Percentiles rank a stretch among this genome's conserved stretches.
These are phyloP conservation scores for Gynandropsis gynandra DNA, from an alignment of 345 rosid genomes.

Conservation along the genomic window DNA sequence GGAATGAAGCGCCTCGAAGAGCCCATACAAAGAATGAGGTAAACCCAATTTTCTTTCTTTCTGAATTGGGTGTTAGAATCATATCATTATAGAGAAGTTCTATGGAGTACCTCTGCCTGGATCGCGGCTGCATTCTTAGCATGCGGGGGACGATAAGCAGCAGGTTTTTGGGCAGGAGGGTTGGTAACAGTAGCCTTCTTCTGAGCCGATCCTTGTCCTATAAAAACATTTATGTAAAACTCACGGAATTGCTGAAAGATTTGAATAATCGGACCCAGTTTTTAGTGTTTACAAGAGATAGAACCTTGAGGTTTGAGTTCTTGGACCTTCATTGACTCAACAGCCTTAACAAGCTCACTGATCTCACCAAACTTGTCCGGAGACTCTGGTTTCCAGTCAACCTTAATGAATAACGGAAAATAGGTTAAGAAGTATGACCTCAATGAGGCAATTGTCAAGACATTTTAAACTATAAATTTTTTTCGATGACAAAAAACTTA, in stretches of 20 bases:
- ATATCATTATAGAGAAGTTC: background rate
- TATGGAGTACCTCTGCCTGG: constrained; percentile 74
- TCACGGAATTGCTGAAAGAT: constrained; percentile 5
- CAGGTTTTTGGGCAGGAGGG: constrained; percentile 58
- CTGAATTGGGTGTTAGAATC: background rate
- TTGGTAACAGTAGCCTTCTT: constrained; percentile 35
- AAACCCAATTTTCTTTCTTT: background rate
- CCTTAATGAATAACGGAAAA: constrained; percentile 31
- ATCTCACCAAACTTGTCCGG: constrained; percentile 67
- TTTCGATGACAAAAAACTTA: background rate
- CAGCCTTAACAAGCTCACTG: constrained; percentile 52
- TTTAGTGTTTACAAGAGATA: constrained; percentile 7
- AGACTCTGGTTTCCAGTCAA: constrained; percentile 86
- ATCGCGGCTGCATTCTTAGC: constrained; percentile 70
- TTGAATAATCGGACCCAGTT: constrained; percentile 1
- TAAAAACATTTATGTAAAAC: constrained; percentile 8
- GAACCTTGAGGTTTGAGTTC: constrained; percentile 61
- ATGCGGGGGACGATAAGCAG: constrained; percentile 90
- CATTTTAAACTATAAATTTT: background rate
- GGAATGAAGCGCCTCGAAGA: background rate
- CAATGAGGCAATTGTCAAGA: constrained; percentile 15
- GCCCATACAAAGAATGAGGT: background rate
- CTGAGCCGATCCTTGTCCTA: constrained; percentile 57
- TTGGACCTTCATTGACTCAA: constrained; percentile 56
- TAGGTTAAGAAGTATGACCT: background rate